Evolutionary conservation across 331 rosid genomes (phyloP), one percentile per base, ranked within the genome.

Genomic region (Acacia pycnantha): DNA sequence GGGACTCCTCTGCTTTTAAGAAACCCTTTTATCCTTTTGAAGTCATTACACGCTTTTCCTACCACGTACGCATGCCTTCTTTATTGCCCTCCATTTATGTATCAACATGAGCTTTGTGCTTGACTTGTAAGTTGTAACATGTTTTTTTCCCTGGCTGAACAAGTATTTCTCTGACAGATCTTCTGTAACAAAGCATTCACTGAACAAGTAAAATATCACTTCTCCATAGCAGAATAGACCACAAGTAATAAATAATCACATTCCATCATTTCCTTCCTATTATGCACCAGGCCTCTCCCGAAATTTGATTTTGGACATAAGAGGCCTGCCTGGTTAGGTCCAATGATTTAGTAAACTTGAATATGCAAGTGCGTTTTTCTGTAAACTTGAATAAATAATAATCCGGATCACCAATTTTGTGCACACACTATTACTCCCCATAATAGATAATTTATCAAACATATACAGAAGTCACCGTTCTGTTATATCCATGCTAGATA

Each of bases 41-140:
- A 76, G 90, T 75, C 41, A 54, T 16, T 5, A 46, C 41, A 54
- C 24, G 59, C 83, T 76, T 84, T 79, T 46, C 86, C 77, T 27
- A 48, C 11, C 74, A 79, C 62, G 53, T 61, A 83, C 82, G 81
- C 85, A 53, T 65, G 79, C 41, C 68, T n/a, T 12, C 41, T 37
- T 50, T 40, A 70, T 61, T 13, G 67, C 29, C 58, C 40, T 48
- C 69, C 35, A 58, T 15, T 46, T 68, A 56, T n/a, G 9, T 9
- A 48, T 56, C 62, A 56, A 71, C 71, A 9, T 70, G 50, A 9
- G 12, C 24, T 21, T 68, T 68, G 73, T 68, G 6, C 73, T 3
- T 8, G 48, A 37, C 50, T 68, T 68, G 6, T 4, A 59, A 37
- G 29, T 68, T 68, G 6, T 4, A 59, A 59, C 66, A 24, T 11